phyloP scores from a whole-genome alignment of 371 early-diverging fungal species.

The Mucor circinelloides region DNA sequence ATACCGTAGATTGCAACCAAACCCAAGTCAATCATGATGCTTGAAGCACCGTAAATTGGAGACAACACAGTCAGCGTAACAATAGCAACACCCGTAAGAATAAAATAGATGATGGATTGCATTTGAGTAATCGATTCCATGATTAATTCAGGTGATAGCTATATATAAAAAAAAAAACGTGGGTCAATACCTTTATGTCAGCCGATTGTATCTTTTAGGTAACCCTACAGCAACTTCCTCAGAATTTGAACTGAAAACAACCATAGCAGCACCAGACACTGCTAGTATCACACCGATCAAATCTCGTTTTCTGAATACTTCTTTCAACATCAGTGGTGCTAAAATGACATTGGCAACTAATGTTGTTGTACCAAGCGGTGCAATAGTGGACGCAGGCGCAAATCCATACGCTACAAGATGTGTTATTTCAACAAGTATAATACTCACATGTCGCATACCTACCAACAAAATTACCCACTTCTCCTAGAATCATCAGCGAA shows the following conservation, averaged over 20 bases:
- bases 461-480: slow-evolving; percentile 64
- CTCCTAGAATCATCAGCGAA: slow-evolving; percentile 75
- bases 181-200: slow-evolving; percentile 3
- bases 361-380: slow-evolving; percentile 80
- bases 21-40: slow-evolving; percentile 71
- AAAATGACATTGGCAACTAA: slow-evolving; percentile 73
- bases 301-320: slow-evolving; percentile 67
- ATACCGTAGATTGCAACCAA: slow-evolving; percentile 78
- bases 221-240: slow-evolving; percentile 58
- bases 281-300: slow-evolving; percentile 70
- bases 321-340: slow-evolving; percentile 74
- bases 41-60: slow-evolving; percentile 56
- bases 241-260: slow-evolving; percentile 67
- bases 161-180: slow-evolving; percentile 6
- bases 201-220: neutral
- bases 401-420: slow-evolving; percentile 68
- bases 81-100: slow-evolving; percentile 46
- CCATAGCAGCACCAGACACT: slow-evolving; percentile 69
- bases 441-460: neutral
- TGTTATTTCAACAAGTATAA: neutral
- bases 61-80: slow-evolving; percentile 51
- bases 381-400: slow-evolving; percentile 80
- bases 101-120: slow-evolving; percentile 63
- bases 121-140: slow-evolving; percentile 61
- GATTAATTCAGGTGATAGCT: slow-evolving; percentile 69